Evolutionary conservation across 805 yeast genomes (phyloP).

Genomic region (Tetrapisispora arboricola): DNA sequence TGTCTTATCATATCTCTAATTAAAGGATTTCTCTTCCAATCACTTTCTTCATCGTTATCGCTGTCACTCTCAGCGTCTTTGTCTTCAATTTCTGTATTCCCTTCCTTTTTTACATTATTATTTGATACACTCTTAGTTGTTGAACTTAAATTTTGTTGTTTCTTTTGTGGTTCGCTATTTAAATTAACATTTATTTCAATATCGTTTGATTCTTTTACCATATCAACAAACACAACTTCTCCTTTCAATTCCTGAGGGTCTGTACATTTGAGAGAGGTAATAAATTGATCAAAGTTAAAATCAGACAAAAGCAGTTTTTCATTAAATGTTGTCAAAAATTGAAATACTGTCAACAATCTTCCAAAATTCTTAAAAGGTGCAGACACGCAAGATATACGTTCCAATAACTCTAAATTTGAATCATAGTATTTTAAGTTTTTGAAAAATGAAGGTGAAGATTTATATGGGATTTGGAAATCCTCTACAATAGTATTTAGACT

Average conservation of each 20-base stretch:
- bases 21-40: conserved; percentile 16
- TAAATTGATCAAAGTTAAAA: conserved; percentile 24
- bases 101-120: neutral
- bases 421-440: conserved; percentile 15
- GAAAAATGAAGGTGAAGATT: conserved; percentile 14
- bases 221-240: conserved; percentile 16
- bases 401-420: conserved; percentile 14
- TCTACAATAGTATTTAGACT: conserved; percentile 18
- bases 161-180: neutral
- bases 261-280: conserved; percentile 23
- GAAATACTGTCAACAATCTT: conserved; percentile 22
- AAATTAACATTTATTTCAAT: neutral
- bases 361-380: conserved; percentile 13
- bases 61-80: neutral
- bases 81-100: no score
- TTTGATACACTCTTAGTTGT: no score
- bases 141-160: no score
- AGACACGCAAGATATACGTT: neutral
- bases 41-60: conserved; percentile 8
- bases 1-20: conserved; percentile 12
- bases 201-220: neutral
- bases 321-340: conserved; percentile 25
- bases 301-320: conserved; percentile 16
- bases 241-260: conserved; percentile 21
- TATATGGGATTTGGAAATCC: conserved; percentile 21